Base-by-base conservation (phyloP, 208 protist species). In the Balamuthia mandrillaris region DNA sequence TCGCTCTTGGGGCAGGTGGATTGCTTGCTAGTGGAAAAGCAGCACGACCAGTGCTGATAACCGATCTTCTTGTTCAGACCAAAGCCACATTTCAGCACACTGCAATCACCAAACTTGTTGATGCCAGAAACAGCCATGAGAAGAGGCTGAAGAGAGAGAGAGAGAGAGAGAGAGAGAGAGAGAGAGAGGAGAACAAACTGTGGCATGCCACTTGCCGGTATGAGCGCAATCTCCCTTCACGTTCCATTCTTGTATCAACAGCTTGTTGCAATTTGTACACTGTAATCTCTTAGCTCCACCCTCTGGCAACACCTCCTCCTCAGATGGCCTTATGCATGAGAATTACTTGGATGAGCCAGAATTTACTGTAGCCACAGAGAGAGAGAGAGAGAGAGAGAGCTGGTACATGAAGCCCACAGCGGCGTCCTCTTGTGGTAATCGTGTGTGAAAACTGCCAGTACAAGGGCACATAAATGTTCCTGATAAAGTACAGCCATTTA, bases 1-100 rank as follows among this genome's bases (percentile, higher is more conserved):
- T 45, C 66, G n/a, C 66, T 77, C 4, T 77, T 51, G 4, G 42
- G 66, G 14, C 66, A 77, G 44, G 49, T 77, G 37, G 66, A 51
- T 16, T 77, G 3, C 18, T 1, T 3, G 12, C 21, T 16, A 24
- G 66, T 77, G 12, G 66, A 18, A 33, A 77, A 77, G 44, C 66
- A 77, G 29, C 66, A 77, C 42, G 66, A 77, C 66, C 66, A 77
- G 66, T 77, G 66, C 66, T 77, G 41, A 27, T 51, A 47, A 6
- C 66, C 66, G 18, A 77, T 77, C 0, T 39, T 56, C 24, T 39
- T 77, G 29, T 54, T 77, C 14, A 77, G 24, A 24, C 66, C 66
- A n/a, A 77, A 7, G 21, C 66, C 66, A 27, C 66, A 77, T 45
- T 77, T n/a, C 29, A 75, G 16, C 16, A 6, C n/a, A 7, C 37